Base-by-base conservation (phyloP, 192 early-diverging fungal species). In the Backusella liffmaniae region DNA sequence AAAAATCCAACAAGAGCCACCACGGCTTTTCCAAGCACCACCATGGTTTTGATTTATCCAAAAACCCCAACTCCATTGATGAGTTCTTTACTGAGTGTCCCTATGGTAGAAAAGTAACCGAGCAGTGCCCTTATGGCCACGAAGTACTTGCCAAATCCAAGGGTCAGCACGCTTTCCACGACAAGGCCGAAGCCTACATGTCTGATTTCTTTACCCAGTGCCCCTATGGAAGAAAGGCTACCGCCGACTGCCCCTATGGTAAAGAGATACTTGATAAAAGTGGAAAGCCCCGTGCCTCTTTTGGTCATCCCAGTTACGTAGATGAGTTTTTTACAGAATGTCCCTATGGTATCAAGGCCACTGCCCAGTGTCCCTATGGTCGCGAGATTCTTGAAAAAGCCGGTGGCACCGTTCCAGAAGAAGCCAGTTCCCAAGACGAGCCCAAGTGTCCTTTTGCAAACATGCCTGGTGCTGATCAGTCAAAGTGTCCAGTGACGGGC, bases 401-500 rank as follows among this genome's bases (percentile, higher is more conserved):
- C 5, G 66, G 35, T 67, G 66, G 66, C 5, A 62, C 56, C 23
- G 56, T 26, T 29, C 56, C 56, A 10, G 12, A 62, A 29, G 56
- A 62, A 62, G 66, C 66, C 29, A 41, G 21, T 23, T 49, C 46
- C 21, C 41, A 39, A 6, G 67, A 69, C 5, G 56, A 62, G 26
- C 15, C 42, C 29, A 71, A 71, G 15, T 71, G 70, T 42, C 70
- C 70, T 32, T 49, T 71, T 71, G 44, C 70, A 5, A 44, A 1
- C 16, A 32, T 71, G 29, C 23, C 70, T 69, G 18, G 35, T 3
- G 42, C 39, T 18, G 70, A 46, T 49, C 36, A 71, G 15, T 62
- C 56, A 30, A 62, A 62, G 56, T 67, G 66, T 36, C 66, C 66
- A 35, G 35, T 67, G 4, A 35, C 6, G n/a, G 23, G 9, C 26